Base-by-base conservation (phyloP, 176 grass and related monocot species). In the Tuctoria greenei region DNA sequence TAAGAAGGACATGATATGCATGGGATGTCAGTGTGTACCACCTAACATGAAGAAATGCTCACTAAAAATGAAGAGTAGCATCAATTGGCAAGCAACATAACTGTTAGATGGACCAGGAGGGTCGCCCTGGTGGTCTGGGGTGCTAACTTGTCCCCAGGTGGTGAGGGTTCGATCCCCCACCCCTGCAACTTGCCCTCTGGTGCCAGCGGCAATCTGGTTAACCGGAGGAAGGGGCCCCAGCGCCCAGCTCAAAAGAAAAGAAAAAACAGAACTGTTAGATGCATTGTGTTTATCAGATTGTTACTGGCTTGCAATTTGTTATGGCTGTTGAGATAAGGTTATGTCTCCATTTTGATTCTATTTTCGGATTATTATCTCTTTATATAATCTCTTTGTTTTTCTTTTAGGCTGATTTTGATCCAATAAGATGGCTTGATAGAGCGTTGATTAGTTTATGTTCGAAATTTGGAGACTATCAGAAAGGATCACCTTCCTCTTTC, bases 381-480 rank as follows among this genome's bases (percentile, higher is more conserved):
- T 41, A 67, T 64, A 74, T n/a, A 46, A 79, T 82, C 59, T 61
- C n/a, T 74, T 78, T 43, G 16, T 68, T 1, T 57, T 79, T 63
- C 67, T 27, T 81, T 75, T 85, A 97, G 94, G 70, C 63, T 80
- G 94, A 97, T 89, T 93, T 97, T 91, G 94, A 97, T 51, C 90
- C 94, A 64, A 82, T 93, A 79, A 89, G 90, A 85, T 97, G 94
- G 94, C 85, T 97, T 78, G 94, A 97, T 78, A 83, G 84, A 80
- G 80, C 88, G 39, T 71, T 97, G 71, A 97, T 97, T 80, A 84
- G 75, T 57, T 80, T 93, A 54, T 97, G 94, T 84, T 86, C 90
- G 6, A 93, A 97, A 64, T 93, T 97, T 85, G 94, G 94, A 58
- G 90, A 97, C 36, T 97, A 93, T 89, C 94, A 97, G 78, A 93